Evolutionary conservation across 192 early-diverging fungal species (phyloP).

Genomic region (Gorgonomyces haynaldii): DNA sequence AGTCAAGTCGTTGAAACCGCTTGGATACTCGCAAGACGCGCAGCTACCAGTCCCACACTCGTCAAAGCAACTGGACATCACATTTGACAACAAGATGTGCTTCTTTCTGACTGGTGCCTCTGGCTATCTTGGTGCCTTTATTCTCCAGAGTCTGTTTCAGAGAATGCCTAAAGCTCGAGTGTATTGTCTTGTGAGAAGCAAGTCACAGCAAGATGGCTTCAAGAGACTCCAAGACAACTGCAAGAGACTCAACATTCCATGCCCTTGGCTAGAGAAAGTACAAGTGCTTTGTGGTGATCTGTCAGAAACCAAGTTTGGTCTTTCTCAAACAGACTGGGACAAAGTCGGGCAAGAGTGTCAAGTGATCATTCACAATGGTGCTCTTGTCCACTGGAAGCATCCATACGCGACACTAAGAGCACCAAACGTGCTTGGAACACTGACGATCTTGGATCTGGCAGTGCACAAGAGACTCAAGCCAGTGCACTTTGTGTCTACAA

Average conservation of each 20-base stretch:
- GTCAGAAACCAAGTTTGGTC: constrained; percentile 54
- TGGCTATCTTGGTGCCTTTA: constrained; percentile 93
- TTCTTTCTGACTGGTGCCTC: constrained; percentile 76
- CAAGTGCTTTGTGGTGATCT: constrained; percentile 79
- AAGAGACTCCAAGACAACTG: constrained; percentile 61
- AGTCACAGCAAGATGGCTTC: constrained; percentile 41
- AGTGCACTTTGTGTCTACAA: constrained; percentile 87
- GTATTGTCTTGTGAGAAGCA: constrained; percentile 75
- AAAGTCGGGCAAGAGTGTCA: constrained; percentile 49
- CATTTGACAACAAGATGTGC: too few species aligned
- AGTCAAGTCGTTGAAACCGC: too few species aligned
- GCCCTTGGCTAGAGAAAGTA: constrained; percentile 72
- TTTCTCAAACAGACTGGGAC: constrained; percentile 59
- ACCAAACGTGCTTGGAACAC: constrained; percentile 82
- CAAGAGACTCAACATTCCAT: constrained; percentile 59
- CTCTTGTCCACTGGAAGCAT: constrained; percentile 95
- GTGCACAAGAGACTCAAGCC: constrained; percentile 58
- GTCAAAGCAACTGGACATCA: too few species aligned
- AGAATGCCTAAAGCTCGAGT: constrained; percentile 50
- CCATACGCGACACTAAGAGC: constrained; percentile 84
- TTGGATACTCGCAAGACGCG: too few species aligned
- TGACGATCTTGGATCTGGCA: constrained; percentile 66
- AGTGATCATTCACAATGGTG: constrained; percentile 90
- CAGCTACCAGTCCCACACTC: too few species aligned
- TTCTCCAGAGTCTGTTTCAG: constrained; percentile 58